These are phyloP conservation scores for Lathyrus tuberosus DNA, from an alignment of 306 rosid genomes.

Conservation along the genomic window DNA sequence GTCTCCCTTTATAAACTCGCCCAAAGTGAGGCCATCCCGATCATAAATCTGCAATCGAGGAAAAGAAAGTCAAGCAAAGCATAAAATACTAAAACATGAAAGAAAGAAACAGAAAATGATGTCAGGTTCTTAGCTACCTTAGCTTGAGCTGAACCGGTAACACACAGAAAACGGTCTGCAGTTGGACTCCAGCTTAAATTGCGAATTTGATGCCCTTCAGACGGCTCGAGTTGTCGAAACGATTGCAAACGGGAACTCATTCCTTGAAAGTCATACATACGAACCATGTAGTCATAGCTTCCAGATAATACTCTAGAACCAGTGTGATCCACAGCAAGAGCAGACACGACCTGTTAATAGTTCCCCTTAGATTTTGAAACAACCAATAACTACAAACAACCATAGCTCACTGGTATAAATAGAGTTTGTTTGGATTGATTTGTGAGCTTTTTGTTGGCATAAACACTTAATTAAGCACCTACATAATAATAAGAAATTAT, in stretches of 20 bases:
- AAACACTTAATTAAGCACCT: neutral
- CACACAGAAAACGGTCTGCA: slow-evolving; percentile 85
- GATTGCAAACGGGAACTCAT: slow-evolving; percentile 88
- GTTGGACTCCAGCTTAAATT: slow-evolving; percentile 94
- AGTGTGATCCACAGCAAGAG: slow-evolving; percentile 91
- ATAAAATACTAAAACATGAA: neutral
- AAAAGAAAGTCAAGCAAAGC: neutral
- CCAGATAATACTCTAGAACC: slow-evolving; percentile 95
- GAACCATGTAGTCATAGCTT: slow-evolving; percentile 84
- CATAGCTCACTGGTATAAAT: too few species aligned
- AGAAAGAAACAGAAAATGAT: slow-evolving; percentile 8
- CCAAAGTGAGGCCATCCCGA: slow-evolving; percentile 93
- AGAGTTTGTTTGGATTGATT: too few species aligned
- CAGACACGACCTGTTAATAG: slow-evolving; percentile 76
- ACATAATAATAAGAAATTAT: neutral
- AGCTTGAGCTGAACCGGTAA: slow-evolving; percentile 95
- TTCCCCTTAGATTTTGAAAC: slow-evolving; percentile 3
- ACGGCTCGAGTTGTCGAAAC: slow-evolving; percentile 91
- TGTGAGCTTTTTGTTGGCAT: too few species aligned
- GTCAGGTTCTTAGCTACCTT: slow-evolving; percentile 51
- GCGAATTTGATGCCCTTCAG: slow-evolving; percentile 96
- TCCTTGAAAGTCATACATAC: slow-evolving; percentile 96
- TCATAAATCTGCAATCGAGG: slow-evolving; percentile 80
- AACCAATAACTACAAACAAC: too few species aligned
- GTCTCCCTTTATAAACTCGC: slow-evolving; percentile 92